phyloP scores from a whole-genome alignment of 2,329 filamentous ascomycete genomes.

The Colletotrichum costaricense region DNA sequence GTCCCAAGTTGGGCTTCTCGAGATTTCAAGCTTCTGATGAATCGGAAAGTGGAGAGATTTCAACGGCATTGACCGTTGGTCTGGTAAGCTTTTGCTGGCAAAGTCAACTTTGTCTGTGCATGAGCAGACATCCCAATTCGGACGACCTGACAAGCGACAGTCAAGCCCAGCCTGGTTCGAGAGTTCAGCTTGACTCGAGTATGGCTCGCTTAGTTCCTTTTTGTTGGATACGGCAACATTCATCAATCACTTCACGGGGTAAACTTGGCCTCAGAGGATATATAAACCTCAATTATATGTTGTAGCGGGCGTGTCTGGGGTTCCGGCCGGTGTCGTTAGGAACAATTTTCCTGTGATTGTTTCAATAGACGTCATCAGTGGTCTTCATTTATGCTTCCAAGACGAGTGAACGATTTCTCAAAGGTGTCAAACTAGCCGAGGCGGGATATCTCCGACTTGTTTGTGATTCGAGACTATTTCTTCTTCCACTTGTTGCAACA shows the following conservation, averaged over 20 bases:
- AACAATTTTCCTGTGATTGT: neutral
- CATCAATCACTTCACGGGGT: neutral
- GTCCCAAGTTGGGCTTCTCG: neutral
- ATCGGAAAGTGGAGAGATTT: neutral
- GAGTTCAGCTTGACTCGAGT: neutral
- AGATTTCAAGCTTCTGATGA: neutral
- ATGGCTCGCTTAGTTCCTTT: neutral
- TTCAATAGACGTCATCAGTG: too few relatives aligned
- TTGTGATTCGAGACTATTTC: too few relatives aligned
- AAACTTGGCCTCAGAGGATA: neutral
- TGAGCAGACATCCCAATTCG: constrained; percentile 4
- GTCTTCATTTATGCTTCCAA: neutral
- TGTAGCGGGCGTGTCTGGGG: neutral
- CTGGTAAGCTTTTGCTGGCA: neutral
- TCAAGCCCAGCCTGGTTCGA: neutral
- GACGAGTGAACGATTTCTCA: neutral
- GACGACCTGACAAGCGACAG: constrained; percentile 24
- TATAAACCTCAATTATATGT: neutral
- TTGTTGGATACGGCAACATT: neutral
- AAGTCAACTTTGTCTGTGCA: constrained; percentile 3
- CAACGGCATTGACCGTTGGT: neutral
- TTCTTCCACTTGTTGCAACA: neutral
- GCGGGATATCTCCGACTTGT: neutral
- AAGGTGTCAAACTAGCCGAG: neutral
- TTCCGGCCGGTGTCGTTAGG: neutral